Conservation (phyloP, 257 asterid genomes). For the Fraxinus anomala region DNA sequence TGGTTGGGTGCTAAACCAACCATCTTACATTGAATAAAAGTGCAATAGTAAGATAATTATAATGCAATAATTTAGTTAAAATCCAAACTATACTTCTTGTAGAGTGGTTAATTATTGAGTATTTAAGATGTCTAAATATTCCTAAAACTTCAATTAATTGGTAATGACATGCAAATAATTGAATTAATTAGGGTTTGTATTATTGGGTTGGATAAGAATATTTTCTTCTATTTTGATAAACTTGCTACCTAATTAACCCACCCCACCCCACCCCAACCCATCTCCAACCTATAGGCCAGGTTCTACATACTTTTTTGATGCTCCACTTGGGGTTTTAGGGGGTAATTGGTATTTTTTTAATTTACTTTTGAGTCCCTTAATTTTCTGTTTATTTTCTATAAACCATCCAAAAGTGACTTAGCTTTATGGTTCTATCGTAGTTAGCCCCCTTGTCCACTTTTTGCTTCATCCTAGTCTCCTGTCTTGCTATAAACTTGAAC, state of each 20-base stretch:
- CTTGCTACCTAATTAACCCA: not conserved
- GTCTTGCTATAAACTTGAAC: too few relatives aligned
- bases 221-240: too few relatives aligned
- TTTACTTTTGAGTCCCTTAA: not conserved
- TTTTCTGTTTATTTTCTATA: too few relatives aligned
- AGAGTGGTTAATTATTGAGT: constrained; percentile 1
- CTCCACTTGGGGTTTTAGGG: not conserved
- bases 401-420: not conserved
- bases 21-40: not conserved
- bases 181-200: not conserved
- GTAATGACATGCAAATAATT: not conserved
- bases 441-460: not conserved
- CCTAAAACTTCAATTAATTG: not conserved
- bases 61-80: not conserved
- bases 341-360: too few relatives aligned
- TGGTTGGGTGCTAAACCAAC: not conserved
- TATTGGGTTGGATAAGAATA: not conserved
- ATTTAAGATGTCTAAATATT: too few relatives aligned
- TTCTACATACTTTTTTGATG: not conserved
- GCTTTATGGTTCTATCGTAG: not conserved
- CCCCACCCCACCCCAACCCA: not conserved
- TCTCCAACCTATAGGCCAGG: too few relatives aligned
- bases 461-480: too few relatives aligned
- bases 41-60: not conserved
- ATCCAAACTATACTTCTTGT: not conserved